phyloP scores from a whole-genome alignment of 129 eudicot species.

The Erigeron canadensis region DNA sequence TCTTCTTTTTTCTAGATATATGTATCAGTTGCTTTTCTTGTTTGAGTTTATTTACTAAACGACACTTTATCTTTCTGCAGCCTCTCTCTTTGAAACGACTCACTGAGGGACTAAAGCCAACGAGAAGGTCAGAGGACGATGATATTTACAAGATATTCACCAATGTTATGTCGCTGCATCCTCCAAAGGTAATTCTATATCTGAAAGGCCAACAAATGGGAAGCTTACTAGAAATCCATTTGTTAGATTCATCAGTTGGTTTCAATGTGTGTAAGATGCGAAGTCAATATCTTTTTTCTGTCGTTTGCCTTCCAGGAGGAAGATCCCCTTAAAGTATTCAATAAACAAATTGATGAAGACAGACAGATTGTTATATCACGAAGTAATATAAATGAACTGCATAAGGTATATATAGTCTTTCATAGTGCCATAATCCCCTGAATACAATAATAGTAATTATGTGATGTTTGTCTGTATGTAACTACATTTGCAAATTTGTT shows the following conservation, averaged over 20 bases:
- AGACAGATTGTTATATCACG: conserved; percentile 82
- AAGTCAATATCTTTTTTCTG: not conserved
- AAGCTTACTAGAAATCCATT: not conserved
- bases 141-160: conserved; percentile 81
- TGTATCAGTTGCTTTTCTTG: not conserved
- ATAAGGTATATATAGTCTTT: conserved; percentile 51
- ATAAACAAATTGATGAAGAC: conserved; percentile 93
- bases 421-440: not conserved
- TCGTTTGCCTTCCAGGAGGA: conserved; percentile 61
- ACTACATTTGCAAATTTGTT: conserved; percentile 18
- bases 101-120: conserved; percentile 72
- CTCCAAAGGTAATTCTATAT: conserved; percentile 67
- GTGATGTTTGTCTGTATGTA: not conserved
- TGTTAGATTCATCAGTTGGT: not conserved
- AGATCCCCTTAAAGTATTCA: conserved; percentile 61
- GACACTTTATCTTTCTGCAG: conserved; percentile 44
- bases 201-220: not conserved
- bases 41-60: not conserved
- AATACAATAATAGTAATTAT: not conserved
- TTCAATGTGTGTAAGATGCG: not conserved
- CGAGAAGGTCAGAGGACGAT: conserved; percentile 53
- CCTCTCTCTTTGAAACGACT: conserved; percentile 85
- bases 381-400: conserved; percentile 75
- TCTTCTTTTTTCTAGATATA: not conserved
- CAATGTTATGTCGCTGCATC: conserved; percentile 58